phyloP scores from a whole-genome alignment of 495 filamentous ascomycete species.

The Hypomontagnella submonticulosa region DNA sequence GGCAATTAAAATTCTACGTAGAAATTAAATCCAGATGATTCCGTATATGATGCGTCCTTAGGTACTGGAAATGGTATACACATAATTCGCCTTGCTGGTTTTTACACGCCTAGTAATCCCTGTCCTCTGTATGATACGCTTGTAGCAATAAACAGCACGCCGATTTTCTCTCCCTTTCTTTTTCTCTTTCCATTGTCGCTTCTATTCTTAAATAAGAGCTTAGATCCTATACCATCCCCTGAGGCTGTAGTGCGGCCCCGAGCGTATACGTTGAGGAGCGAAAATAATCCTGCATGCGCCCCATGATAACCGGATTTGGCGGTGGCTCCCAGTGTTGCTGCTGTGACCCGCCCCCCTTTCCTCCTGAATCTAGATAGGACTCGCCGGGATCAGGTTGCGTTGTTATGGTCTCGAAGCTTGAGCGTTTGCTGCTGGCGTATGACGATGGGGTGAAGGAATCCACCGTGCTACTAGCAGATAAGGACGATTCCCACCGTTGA shows the following conservation, averaged over 20 bases:
- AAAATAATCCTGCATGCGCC: slow-evolving; percentile 49
- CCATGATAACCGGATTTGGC: slow-evolving; percentile 42
- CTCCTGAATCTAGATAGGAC: slow-evolving; percentile 6
- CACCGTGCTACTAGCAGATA: slow-evolving; percentile 19
- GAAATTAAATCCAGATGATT: too few species aligned
- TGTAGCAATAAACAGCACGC: too few species aligned
- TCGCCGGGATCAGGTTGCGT: slow-evolving; percentile 40
- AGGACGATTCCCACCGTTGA: slow-evolving; percentile 33
- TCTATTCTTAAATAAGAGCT: neutral
- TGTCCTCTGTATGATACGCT: too few species aligned
- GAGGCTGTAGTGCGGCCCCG: slow-evolving; percentile 36
- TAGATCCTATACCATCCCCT: slow-evolving; percentile 15
- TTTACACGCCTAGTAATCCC: too few species aligned
- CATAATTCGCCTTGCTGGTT: too few species aligned
- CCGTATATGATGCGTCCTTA: too few species aligned
- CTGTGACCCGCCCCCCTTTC: slow-evolving; percentile 7
- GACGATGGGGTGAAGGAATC: slow-evolving; percentile 28
- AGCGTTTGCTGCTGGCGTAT: slow-evolving; percentile 35
- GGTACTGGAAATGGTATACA: too few species aligned
- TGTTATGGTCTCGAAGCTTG: slow-evolving; percentile 38
- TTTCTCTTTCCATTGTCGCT: too few species aligned
- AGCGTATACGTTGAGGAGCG: slow-evolving; percentile 43
- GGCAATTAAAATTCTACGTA: too few species aligned
- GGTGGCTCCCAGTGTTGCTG: slow-evolving; percentile 17
- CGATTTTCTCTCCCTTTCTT: too few species aligned